Base-by-base conservation (phyloP, 345 rosid genomes). In the Hevea brasiliensis region DNA sequence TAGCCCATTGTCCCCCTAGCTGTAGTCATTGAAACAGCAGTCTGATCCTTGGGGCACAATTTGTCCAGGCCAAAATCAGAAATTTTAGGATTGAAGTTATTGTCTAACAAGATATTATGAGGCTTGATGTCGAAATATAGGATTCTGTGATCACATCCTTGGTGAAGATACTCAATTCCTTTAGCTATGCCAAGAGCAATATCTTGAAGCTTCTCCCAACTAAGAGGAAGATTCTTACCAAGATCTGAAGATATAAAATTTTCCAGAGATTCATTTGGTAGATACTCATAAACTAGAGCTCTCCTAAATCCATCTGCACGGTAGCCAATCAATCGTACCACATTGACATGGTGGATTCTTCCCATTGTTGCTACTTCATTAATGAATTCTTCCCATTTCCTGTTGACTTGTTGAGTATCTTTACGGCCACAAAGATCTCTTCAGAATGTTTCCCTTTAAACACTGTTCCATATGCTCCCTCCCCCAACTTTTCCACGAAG, bases 301-400 rank as follows among this genome's bases (percentile, higher is more conserved):
- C 79, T 44, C 35, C 74, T 62, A 56, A 76, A 76, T 58, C 79
- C 80, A 45, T 76, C 80, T 27, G 80, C 80, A 50, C 75, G 65
- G 41, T 64, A 76, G 0, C 72, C 80, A 8, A 76, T 41, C 42
- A 76, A 47, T 18, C 75, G 74, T 48, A 76, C 66, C 53, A 76
- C 75, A 40, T 76, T 76, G 51, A 76, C 71, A 27, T 63, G 79
- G 65, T 70, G 79, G 35, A 76, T 70, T 55, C 58, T 70, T 3
- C 71, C 80, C 80, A 76, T 76, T 65, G 80, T 71, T 45, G 61
- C 72, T 11, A 76, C 75, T 71, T 76, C 80, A 47, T 72, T 77
- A 14, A 72, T 44, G 50, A 77, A 77, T 68, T 77, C 76, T 48
- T 65, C 68, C 76, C 80, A 23, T 77, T 67, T 23, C 68, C 80